Evolutionary conservation across 2,329 filamentous ascomycete species (phyloP), one percentile per base, ranked within the genome.

Genomic region (Delphinella strobiligena): DNA sequence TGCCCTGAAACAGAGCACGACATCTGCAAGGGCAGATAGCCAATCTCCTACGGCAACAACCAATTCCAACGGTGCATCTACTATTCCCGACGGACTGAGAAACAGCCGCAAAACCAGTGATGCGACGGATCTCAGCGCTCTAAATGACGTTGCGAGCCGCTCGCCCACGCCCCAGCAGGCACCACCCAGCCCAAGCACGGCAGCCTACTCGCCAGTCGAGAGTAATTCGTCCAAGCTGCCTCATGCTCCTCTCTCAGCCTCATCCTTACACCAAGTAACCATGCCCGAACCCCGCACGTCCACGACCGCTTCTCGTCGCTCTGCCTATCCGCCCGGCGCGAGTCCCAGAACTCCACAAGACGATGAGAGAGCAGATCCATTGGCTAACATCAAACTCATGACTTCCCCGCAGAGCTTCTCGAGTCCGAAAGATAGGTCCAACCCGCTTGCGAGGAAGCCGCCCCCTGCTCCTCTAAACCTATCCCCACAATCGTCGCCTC

Each of bases 381-480:
- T 33, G 5, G 16, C 5, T 8, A 17, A 17, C 14, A 33, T 17
- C 12, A 27, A 29, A 3, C 39, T 32, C 12, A 41, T 40, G 22
- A 10, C 33, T n/a, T 37, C 41, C 8, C 40, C 40, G 5, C 35
- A 41, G 14, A 37, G 38, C 8, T 44, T 44, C 36, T 47, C 60
- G 9, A 49, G 56, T 17, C 56, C 59, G 36, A 42, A 38, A 56
- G 58, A 47, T 47, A 54, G 30, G 35, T 50, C 15, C 53, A 58
- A 37, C 51, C 37, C 40, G 11, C 17, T 80, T 11, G 74, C 75
- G 36, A 75, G 88, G 44, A 95, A 93, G 58, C 75, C 80, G 4
- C 87, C 88, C 2, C 89, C 89, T 34, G 83, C 86, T 10, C 88
- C 89, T 2, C 61, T 96, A 39, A 80, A 88, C 53, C 68, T 96